Percentiles rank a stretch among this genome's conserved stretches.
phyloP scores from a whole-genome alignment of 805 yeast species.

The Kuraishia borneana region DNA sequence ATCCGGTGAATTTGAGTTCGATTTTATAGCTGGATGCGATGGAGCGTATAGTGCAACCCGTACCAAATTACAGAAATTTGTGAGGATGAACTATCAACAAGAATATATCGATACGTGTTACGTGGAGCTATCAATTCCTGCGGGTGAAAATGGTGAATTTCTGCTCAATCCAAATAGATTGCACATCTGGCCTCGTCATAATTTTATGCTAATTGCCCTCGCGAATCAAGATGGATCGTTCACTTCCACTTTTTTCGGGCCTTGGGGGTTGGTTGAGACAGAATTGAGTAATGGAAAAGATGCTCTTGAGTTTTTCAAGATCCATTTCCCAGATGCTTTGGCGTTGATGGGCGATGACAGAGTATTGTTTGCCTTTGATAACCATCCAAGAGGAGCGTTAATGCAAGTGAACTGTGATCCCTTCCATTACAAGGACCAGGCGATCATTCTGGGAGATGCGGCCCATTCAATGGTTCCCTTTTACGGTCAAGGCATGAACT shows the following conservation, averaged over 20 bases:
- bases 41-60: constrained; percentile 76
- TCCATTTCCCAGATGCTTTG: constrained; percentile 67
- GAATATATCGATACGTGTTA: constrained; percentile 79
- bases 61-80: constrained; percentile 49
- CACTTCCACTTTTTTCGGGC: constrained; percentile 82
- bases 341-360: constrained; percentile 50
- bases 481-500: constrained; percentile 95
- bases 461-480: constrained; percentile 98
- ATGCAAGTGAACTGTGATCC: constrained; percentile 63
- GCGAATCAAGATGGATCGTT: constrained; percentile 81
- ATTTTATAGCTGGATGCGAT: constrained; percentile 73
- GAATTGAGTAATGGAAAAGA: constrained; percentile 24
- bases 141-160: constrained; percentile 31
- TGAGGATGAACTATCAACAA: constrained; percentile 62
- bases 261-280: constrained; percentile 55
- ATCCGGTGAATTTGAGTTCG: constrained; percentile 21
- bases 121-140: constrained; percentile 68
- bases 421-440: constrained; percentile 52
- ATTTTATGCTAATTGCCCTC: constrained; percentile 82
- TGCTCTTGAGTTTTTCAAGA: constrained; percentile 41
- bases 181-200: constrained; percentile 87
- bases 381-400: constrained; percentile 68
- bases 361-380: constrained; percentile 30
- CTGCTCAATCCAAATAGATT: constrained; percentile 61
- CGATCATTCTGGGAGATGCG: constrained; percentile 78